Evolutionary conservation across 2,329 filamentous ascomycete genomes (phyloP).

Genomic region (Trichophyton rubrum): DNA sequence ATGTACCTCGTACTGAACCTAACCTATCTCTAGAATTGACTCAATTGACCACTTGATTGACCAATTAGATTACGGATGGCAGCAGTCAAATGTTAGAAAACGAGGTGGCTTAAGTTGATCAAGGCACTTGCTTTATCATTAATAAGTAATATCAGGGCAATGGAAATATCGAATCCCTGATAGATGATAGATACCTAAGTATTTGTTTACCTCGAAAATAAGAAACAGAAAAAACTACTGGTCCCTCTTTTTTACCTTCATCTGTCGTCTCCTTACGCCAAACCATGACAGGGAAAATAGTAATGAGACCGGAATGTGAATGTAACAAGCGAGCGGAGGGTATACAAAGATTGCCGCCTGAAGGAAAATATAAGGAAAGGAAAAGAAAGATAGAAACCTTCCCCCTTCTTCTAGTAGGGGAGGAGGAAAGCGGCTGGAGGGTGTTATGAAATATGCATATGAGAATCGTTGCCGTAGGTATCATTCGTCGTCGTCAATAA

Average conservation of each 20-base stretch:
- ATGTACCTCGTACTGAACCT: too few relatives aligned
- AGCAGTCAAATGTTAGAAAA: too few relatives aligned
- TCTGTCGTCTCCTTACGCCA: background rate
- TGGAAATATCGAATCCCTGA: too few relatives aligned
- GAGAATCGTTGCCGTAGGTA: slow-evolving; percentile 1
- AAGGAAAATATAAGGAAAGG: too few relatives aligned
- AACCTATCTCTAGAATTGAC: too few relatives aligned
- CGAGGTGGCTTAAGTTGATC: too few relatives aligned
- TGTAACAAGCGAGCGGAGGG: background rate
- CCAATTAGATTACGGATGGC: too few relatives aligned
- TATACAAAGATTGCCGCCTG: background rate
- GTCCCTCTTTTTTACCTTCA: background rate
- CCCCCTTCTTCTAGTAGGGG: background rate
- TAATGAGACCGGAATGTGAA: background rate
- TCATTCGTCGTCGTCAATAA: background rate
- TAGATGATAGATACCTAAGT: background rate
- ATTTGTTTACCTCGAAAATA: background rate
- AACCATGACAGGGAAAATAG: background rate
- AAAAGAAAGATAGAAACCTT: background rate
- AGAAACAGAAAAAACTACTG: background rate
- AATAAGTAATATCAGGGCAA: too few relatives aligned
- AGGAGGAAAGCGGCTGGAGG: background rate
- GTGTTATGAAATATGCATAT: background rate
- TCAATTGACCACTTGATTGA: too few relatives aligned
- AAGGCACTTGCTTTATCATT: too few relatives aligned